A percentile compares a stretch with the other conserved stretches of the same genome.
Conservation (phyloP, 352 stramenopile species). For the Phytophthora boehmeriae region DNA sequence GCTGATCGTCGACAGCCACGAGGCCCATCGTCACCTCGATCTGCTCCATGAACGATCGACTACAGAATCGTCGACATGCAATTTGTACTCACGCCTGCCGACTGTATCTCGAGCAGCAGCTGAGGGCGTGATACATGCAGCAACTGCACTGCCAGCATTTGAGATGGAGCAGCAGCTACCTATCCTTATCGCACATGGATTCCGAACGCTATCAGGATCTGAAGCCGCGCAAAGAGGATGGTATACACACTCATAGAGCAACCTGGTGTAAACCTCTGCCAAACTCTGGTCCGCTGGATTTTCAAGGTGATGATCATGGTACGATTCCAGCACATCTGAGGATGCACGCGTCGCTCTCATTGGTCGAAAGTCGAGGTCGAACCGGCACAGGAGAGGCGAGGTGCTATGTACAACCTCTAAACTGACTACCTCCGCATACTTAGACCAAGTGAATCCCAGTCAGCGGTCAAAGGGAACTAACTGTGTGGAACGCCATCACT, state of each 20-base stretch:
- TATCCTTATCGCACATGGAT: no score
- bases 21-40: not conserved
- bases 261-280: no score
- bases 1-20: not conserved
- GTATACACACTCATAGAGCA: not conserved
- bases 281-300: not conserved
- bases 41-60: no score
- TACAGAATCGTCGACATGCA: no score
- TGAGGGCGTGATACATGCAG: no score
- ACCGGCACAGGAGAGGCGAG: not conserved
- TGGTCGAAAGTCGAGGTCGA: slow-evolving; percentile 19
- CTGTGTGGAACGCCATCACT: slow-evolving; percentile 20
- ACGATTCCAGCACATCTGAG: not conserved
- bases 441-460: slow-evolving; percentile 9
- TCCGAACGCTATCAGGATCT: no score
- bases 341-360: slow-evolving; percentile 2
- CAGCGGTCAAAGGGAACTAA: not conserved
- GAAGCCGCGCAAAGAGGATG: no score
- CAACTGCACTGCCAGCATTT: no score
- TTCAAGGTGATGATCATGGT: slow-evolving; percentile 1
- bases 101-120: no score
- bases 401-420: slow-evolving; percentile 14
- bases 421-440: slow-evolving; percentile 28
- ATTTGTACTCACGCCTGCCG: no score
- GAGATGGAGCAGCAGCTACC: no score